phyloP scores from a whole-genome alignment of 2,329 filamentous ascomycete species.

The Claviceps sp. region DNA sequence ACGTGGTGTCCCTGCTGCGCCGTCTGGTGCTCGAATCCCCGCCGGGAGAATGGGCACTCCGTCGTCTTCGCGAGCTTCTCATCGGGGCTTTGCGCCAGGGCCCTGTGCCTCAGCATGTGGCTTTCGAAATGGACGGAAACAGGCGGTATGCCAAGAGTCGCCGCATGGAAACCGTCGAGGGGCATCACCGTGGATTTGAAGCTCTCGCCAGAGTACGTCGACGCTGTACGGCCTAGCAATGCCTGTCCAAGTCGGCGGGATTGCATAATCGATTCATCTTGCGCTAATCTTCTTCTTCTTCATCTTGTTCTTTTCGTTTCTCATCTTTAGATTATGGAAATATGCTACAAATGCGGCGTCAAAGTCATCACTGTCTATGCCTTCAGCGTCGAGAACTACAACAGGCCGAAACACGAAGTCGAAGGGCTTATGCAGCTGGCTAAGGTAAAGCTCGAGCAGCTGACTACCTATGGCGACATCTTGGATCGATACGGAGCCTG shows the following conservation, averaged over 20 bases:
- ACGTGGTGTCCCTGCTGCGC: conserved; percentile 35
- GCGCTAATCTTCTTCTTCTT: neutral
- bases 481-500: conserved; percentile 85
- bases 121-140: conserved; percentile 99
- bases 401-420: conserved; percentile 90
- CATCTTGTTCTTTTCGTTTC: neutral
- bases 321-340: conserved; percentile 62
- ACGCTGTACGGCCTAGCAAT: neutral
- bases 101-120: conserved; percentile 84
- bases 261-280: neutral
- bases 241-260: neutral
- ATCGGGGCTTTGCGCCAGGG: conserved; percentile 84
- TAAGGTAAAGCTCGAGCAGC: conserved; percentile 83
- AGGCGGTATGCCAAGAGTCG: conserved; percentile 79
- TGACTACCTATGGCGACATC: conserved; percentile 85
- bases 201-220: conserved; percentile 68
- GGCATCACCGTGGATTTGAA: conserved; percentile 91
- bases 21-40: conserved; percentile 77
- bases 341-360: conserved; percentile 95
- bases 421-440: conserved; percentile 96
- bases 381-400: conserved; percentile 98
- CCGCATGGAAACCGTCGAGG: conserved; percentile 91
- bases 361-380: conserved; percentile 96
- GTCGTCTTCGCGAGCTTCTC: conserved; percentile 65
- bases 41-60: conserved; percentile 79